Evolutionary conservation across 2,329 filamentous ascomycete species (phyloP).

Genomic region (Neonectria neomacrospora): DNA sequence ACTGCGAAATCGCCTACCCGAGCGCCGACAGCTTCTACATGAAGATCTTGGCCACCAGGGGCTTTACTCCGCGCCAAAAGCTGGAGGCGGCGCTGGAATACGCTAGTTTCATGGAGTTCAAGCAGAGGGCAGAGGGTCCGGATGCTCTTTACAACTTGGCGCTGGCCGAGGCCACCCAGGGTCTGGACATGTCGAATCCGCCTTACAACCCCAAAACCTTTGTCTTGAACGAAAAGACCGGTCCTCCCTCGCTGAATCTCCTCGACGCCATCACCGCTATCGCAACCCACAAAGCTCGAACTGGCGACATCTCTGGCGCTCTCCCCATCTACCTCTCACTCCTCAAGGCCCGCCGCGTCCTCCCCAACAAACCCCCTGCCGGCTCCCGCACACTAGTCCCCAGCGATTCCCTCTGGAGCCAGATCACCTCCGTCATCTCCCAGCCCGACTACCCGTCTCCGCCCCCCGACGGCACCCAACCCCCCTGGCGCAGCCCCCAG

Average conservation of each 20-base stretch:
- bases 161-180: conserved; percentile 76
- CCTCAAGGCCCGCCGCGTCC: conserved; percentile 79
- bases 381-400: conserved; percentile 14
- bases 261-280: conserved; percentile 80
- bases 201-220: conserved; percentile 71
- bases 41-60: conserved; percentile 81
- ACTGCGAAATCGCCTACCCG: conserved; percentile 77
- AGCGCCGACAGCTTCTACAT: conserved; percentile 82
- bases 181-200: conserved; percentile 54
- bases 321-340: conserved; percentile 88
- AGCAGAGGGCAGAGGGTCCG: conserved; percentile 72
- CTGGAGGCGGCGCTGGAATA: conserved; percentile 85
- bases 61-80: conserved; percentile 81
- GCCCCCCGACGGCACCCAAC: conserved; percentile 74
- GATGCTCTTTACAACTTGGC: conserved; percentile 80
- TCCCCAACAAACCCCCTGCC: conserved; percentile 51
- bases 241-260: conserved; percentile 76
- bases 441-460: conserved; percentile 76
- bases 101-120: conserved; percentile 86
- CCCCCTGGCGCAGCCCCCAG: conserved; percentile 71
- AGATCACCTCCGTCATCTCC: conserved; percentile 41
- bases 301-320: conserved; percentile 73
- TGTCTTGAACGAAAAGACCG: conserved; percentile 69
- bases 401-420: conserved; percentile 33
- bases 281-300: conserved; percentile 80